A percentile compares a stretch with the other conserved stretches of the same genome.
phyloP scores from a whole-genome alignment of 441 rosid genomes.

The Aleurites moluccanus region DNA sequence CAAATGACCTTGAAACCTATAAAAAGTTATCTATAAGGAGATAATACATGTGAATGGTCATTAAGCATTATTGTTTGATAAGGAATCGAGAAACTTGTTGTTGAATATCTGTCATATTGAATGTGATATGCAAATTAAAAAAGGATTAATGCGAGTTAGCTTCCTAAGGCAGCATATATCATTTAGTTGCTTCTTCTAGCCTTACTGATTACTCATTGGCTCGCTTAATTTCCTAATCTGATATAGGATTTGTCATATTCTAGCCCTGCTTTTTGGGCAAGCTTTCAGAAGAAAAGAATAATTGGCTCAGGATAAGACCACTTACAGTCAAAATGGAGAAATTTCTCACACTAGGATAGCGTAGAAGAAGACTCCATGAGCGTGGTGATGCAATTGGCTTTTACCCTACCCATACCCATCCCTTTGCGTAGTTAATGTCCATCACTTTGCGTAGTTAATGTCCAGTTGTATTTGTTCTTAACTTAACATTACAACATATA shows the following conservation, averaged over 20 bases:
- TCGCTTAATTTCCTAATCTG: not conserved
- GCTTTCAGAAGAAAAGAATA: not conserved
- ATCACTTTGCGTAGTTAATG: too few relatives aligned
- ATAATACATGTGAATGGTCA: too few relatives aligned
- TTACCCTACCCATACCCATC: too few relatives aligned
- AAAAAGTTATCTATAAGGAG: not conserved
- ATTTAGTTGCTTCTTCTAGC: not conserved
- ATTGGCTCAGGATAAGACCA: not conserved
- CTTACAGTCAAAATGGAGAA: too few relatives aligned
- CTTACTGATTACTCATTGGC: not conserved
- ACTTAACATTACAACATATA: too few relatives aligned
- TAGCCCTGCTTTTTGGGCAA: not conserved
- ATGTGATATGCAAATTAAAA: too few relatives aligned
- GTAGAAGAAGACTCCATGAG: not conserved
- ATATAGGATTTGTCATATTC: too few relatives aligned
- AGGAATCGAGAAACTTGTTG: too few relatives aligned
- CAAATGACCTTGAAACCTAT: not conserved
- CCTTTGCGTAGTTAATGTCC: too few relatives aligned
- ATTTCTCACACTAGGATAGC: not conserved
- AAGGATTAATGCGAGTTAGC: not conserved
- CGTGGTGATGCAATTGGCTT: not conserved
- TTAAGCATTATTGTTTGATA: too few relatives aligned
- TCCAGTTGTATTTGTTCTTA: too few relatives aligned
- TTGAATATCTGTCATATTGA: too few relatives aligned
- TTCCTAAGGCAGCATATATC: not conserved